Base-by-base conservation (phyloP, 768 basidiomycete species). In the Basidioascus undulatus region DNA sequence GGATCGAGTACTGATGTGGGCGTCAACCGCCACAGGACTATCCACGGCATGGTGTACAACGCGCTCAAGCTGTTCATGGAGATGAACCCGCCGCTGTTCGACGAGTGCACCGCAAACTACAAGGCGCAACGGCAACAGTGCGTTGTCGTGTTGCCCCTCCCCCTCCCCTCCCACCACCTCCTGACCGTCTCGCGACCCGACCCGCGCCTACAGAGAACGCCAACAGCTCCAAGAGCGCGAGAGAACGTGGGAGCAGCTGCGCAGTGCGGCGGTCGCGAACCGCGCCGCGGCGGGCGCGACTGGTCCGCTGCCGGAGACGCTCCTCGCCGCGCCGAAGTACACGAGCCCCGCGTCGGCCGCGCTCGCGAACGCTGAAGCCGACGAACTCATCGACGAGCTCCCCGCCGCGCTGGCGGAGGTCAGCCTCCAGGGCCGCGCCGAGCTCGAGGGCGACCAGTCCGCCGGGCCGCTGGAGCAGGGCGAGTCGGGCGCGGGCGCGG, bases 41-140 rank as follows among this genome's bases (percentile, higher is more conserved):
- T 96, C 51, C 92, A 98, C 50, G 83, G 83, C 47, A 87, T 96
- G 82, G 87, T 96, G 23, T 96, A 92, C 62, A 94, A 96, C 56
- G 92, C 92, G 2, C 64, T 98, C 56, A 96, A 89, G 58, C 58
- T 96, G 43, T 89, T 94, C 63, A 96, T 96, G 87, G 92, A 98
- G 59, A 83, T 96, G 56, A 96, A 94, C 55, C 80, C 86, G 0
- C 43, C 21, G 54, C 62, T 94, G 19, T 98, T 98, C 50, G 87
- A 94, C 51, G 80, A 80, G 49, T 72, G 77, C 39, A 74, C 94
- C 67, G 77, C 78, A 35, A 80, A 84, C 47, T 96, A 89, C 60
- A 89, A 80, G 60, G 76, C 80, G 54, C 70, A 72, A 42, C 77
- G 75, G 59, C 64, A 76, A 35, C 72, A 76, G 87, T 92, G 50